Percentiles rank a stretch among this genome's conserved stretches.
phyloP scores from a whole-genome alignment of 2,329 filamentous ascomycete genomes.

The Pseudocercospora fijiensis region DNA sequence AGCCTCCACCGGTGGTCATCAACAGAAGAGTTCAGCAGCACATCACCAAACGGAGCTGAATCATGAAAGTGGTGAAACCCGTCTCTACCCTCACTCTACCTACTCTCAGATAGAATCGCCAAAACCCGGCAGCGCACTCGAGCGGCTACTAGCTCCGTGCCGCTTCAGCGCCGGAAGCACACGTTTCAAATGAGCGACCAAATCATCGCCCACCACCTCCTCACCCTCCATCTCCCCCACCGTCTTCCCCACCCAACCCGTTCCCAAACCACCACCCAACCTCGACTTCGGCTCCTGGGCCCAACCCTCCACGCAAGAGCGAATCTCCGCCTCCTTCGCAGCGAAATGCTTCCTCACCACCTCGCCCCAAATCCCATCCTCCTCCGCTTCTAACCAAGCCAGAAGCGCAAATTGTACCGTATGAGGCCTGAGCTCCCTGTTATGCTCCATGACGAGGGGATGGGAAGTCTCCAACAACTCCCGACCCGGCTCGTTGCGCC shows the following conservation, averaged over 20 bases:
- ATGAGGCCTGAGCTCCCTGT: neutral
- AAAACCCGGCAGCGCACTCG: neutral
- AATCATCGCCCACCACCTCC: neutral
- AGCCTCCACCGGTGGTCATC: neutral
- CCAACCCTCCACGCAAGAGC: slow-evolving; percentile 14
- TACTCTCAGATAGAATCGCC: neutral
- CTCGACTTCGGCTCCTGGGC: neutral
- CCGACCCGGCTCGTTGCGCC: slow-evolving; percentile 32
- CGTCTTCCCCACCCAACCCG: neutral
- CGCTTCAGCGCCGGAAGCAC: neutral
- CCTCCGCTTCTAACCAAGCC: neutral
- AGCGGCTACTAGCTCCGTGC: neutral
- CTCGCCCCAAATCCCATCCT: slow-evolving; percentile 17
- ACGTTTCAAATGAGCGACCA: neutral
- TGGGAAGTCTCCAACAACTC: neutral
- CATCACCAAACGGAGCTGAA: neutral
- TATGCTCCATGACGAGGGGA: neutral
- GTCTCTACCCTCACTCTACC: neutral
- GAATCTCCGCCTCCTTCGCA: slow-evolving; percentile 11
- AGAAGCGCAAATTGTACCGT: neutral
- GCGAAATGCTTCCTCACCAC: slow-evolving; percentile 21
- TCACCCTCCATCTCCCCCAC: neutral
- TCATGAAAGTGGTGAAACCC: neutral
- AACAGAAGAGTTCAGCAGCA: neutral
- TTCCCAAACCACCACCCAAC: neutral